Evolutionary conservation across 1,139 yeast species (phyloP).

Genomic region (Kodamaea fungicola): DNA sequence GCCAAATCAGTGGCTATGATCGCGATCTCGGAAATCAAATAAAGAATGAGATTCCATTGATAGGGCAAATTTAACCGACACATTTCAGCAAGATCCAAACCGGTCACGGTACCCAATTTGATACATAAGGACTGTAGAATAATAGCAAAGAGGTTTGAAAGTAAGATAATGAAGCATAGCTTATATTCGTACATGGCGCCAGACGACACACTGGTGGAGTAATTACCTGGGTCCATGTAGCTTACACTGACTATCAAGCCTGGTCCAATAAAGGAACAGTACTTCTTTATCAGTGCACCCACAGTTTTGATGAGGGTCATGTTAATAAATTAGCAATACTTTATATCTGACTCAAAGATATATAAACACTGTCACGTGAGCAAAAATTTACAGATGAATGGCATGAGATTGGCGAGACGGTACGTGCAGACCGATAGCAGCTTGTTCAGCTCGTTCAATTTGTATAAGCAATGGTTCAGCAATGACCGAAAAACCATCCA

Average conservation of each 20-base stretch:
- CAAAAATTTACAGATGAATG: background rate
- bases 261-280: constrained; percentile 68
- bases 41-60: constrained; percentile 58
- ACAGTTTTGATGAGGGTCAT: background rate
- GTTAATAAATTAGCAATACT: background rate
- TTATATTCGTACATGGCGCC: constrained; percentile 71
- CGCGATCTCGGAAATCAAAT: constrained; percentile 78
- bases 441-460: constrained; percentile 3
- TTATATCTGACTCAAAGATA: too few relatives aligned
- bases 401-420: background rate
- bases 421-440: constrained; percentile 1
- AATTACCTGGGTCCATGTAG: constrained; percentile 81
- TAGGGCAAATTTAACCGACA: constrained; percentile 62
- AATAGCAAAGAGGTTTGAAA: constrained; percentile 71
- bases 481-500: constrained; percentile 19
- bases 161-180: constrained; percentile 56
- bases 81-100: constrained; percentile 81
- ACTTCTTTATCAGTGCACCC: constrained; percentile 32
- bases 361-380: too few relatives aligned
- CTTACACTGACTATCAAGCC: constrained; percentile 76
- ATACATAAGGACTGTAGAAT: constrained; percentile 69
- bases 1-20: constrained; percentile 92
- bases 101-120: constrained; percentile 79
- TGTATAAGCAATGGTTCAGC: constrained; percentile 21
- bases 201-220: constrained; percentile 74